These are phyloP conservation scores for Colletotrichum sp. DNA, from an alignment of 2,329 filamentous ascomycete species.

Conservation along the genomic window DNA sequence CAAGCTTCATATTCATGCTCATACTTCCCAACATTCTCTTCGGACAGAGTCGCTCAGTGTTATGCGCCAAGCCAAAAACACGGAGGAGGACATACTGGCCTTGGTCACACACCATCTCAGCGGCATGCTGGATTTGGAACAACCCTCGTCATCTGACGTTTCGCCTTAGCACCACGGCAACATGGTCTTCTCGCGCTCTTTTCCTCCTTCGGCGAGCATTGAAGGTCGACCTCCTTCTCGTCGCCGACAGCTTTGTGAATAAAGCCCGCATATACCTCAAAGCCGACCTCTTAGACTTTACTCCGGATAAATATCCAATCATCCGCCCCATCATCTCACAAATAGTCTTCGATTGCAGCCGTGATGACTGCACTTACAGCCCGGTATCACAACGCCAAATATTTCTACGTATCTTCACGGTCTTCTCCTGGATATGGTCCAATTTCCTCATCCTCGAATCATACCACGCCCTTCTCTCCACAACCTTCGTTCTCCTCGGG, in stretches of 20 bases:
- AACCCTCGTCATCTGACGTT: not conserved
- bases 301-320: not conserved
- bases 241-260: not conserved
- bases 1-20: not conserved
- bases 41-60: not conserved
- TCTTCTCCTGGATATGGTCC: not conserved
- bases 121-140: not conserved
- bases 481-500: not conserved
- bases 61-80: not conserved
- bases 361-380: not conserved
- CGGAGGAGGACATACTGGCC: not conserved
- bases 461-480: not conserved
- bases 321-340: not conserved
- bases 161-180: not conserved
- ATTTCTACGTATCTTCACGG: not conserved
- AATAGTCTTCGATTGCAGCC: not conserved
- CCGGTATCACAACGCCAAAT: not conserved
- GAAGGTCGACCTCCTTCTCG: not conserved
- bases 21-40: not conserved
- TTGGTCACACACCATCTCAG: not conserved
- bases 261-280: not conserved
- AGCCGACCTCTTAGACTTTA: not conserved
- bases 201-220: not conserved
- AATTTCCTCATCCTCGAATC: not conserved
- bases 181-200: not conserved